These are phyloP conservation scores for Arachis monticola DNA, from an alignment of 331 rosid genomes.

Conservation along the genomic window DNA sequence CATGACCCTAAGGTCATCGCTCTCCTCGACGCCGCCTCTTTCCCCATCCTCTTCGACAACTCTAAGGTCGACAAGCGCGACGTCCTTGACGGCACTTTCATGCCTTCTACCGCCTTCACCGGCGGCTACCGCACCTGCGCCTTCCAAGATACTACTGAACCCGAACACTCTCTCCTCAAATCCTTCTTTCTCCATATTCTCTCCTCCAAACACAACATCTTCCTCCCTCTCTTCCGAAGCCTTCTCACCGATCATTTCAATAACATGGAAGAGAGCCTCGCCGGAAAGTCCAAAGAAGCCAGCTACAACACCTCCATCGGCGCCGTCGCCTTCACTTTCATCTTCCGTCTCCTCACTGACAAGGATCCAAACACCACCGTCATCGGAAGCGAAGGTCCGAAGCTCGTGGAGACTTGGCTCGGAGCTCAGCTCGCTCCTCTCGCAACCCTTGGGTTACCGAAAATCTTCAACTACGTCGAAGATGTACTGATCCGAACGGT, in stretches of 20 bases:
- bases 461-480: slow-evolving; percentile 46
- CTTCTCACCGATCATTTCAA: slow-evolving; percentile 52
- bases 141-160: slow-evolving; percentile 73
- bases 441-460: slow-evolving; percentile 49
- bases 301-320: slow-evolving; percentile 54
- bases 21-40: slow-evolving; percentile 64
- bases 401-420: slow-evolving; percentile 51
- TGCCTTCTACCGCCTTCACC: slow-evolving; percentile 72
- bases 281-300: slow-evolving; percentile 36
- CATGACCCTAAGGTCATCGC: slow-evolving; percentile 59
- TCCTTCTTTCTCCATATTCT: slow-evolving; percentile 53
- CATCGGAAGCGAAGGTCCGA: slow-evolving; percentile 52
- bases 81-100: slow-evolving; percentile 84
- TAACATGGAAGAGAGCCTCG: slow-evolving; percentile 46
- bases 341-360: slow-evolving; percentile 56
- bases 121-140: slow-evolving; percentile 75
- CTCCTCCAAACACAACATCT: slow-evolving; percentile 43
- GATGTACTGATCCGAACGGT: slow-evolving; percentile 49
- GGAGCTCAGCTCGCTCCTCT: slow-evolving; percentile 58
- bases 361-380: slow-evolving; percentile 31
- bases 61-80: slow-evolving; percentile 62
- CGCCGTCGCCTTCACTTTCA: slow-evolving; percentile 50
- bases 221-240: slow-evolving; percentile 53
- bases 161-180: slow-evolving; percentile 58
- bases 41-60: slow-evolving; percentile 67